Conservation (phyloP, 2,329 filamentous ascomycete genomes). For the Moelleriella libera region DNA sequence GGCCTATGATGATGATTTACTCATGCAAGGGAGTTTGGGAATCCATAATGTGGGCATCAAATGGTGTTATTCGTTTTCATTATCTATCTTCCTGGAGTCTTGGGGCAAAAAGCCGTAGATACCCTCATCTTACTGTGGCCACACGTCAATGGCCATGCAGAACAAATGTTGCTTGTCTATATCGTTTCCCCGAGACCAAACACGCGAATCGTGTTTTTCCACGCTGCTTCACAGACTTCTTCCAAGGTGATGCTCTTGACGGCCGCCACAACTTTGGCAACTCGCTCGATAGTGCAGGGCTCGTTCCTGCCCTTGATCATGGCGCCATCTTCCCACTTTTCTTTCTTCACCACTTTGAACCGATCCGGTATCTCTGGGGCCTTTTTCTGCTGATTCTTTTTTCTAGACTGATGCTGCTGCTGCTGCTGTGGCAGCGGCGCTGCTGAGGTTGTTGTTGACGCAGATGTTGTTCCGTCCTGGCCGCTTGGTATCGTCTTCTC, state of each 20-base stretch:
- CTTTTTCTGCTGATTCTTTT: conserved; percentile 40
- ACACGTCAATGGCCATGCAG: not conserved
- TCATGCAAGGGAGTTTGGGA: conserved; percentile 5
- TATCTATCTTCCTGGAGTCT: conserved; percentile 1
- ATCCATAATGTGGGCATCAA: too few species aligned
- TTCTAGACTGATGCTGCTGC: conserved; percentile 17
- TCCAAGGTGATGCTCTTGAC: conserved; percentile 71
- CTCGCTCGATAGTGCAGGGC: conserved; percentile 70
- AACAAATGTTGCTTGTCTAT: conserved; percentile 5
- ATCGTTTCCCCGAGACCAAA: conserved; percentile 46
- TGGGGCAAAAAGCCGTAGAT: conserved; percentile 10
- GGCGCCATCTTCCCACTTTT: conserved; percentile 74
- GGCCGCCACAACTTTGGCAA: conserved; percentile 77
- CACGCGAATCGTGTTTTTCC: conserved; percentile 67
- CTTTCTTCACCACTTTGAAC: conserved; percentile 84
- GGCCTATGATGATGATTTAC: conserved; percentile 24
- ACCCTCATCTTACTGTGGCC: conserved; percentile 7
- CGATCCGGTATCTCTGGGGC: conserved; percentile 54
- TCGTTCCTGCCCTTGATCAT: conserved; percentile 97
- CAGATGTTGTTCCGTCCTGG: not conserved
- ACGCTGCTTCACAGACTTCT: conserved; percentile 75
- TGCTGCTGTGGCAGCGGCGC: conserved; percentile 1
- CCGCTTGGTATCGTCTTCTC: conserved; percentile 19
- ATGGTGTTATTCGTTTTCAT: too few species aligned
- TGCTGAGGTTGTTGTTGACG: not conserved